phyloP scores from a whole-genome alignment of 495 filamentous ascomycete species.

The Aspergillus mulundensis region DNA sequence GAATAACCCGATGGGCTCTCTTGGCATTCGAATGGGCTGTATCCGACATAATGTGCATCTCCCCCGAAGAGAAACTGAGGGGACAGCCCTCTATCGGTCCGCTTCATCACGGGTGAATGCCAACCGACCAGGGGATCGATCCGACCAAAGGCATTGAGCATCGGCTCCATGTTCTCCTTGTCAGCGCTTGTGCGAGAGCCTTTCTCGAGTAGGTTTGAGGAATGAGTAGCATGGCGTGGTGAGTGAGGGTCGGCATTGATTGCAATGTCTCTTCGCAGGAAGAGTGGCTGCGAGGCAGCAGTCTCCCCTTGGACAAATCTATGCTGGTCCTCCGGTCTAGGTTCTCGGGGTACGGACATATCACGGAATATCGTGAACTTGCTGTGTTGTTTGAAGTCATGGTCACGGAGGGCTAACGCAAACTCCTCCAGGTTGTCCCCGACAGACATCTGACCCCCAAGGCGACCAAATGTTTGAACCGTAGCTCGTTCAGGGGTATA shows the following conservation, averaged over 20 bases:
- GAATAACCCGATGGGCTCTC: constrained; percentile 26
- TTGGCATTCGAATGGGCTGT: constrained; percentile 26
- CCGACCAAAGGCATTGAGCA: constrained; percentile 30
- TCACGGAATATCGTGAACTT: constrained; percentile 40
- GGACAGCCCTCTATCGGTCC: constrained; percentile 25
- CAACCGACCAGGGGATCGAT: constrained; percentile 28
- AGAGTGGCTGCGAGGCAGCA: constrained; percentile 23
- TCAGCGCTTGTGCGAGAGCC: constrained; percentile 7
- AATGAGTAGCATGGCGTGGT: constrained; percentile 12
- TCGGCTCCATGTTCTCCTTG: constrained; percentile 48
- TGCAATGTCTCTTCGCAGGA: constrained; percentile 14
- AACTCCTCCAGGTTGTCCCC: constrained; percentile 30
- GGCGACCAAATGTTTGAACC: constrained; percentile 5
- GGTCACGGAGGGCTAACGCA: constrained; percentile 22
- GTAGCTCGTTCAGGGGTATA: constrained; percentile 4
- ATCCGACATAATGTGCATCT: constrained; percentile 28
- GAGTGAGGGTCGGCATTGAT: constrained; percentile 7
- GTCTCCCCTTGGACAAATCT: constrained; percentile 15
- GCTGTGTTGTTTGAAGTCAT: constrained; percentile 18
- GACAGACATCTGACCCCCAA: constrained; percentile 7
- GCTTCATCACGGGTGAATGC: constrained; percentile 30
- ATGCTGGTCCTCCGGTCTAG: constrained; percentile 11
- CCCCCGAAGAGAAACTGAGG: constrained; percentile 31
- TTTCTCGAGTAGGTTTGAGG: constrained; percentile 6
- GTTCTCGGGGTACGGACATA: constrained; percentile 10